Evolutionary conservation across 2,329 filamentous ascomycete species (phyloP).

Genomic region (Neonectria coccinea): DNA sequence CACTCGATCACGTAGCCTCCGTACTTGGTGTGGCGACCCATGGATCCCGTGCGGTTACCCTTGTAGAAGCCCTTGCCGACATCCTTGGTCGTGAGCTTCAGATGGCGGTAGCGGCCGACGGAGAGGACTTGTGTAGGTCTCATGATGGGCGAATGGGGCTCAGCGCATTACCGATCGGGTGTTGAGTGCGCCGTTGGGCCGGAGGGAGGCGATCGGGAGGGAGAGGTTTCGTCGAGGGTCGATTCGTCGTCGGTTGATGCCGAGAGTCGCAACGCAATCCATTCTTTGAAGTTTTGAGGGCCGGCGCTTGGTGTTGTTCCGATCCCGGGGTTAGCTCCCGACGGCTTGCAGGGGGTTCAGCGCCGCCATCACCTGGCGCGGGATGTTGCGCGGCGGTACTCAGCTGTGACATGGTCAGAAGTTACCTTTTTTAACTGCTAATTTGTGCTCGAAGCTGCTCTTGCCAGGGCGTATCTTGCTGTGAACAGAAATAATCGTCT

Average conservation of each 20-base stretch:
- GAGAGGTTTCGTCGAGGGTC: constrained; percentile 26
- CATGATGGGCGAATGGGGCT: constrained; percentile 59
- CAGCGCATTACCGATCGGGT: constrained; percentile 13
- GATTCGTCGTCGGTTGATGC: constrained; percentile 16
- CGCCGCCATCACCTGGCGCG: constrained; percentile 15
- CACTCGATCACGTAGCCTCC: constrained; percentile 89
- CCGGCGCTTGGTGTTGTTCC: constrained; percentile 47
- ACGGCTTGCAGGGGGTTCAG: constrained; percentile 35
- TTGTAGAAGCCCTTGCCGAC: constrained; percentile 97
- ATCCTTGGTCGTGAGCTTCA: constrained; percentile 90
- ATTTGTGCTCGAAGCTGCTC: constrained; percentile 8
- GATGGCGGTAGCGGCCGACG: constrained; percentile 76
- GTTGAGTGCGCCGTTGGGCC: constrained; percentile 15
- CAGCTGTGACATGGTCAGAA: constrained; percentile 17
- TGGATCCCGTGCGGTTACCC: constrained; percentile 88
- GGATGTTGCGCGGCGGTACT: constrained; percentile 17
- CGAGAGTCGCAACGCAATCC: constrained; percentile 22
- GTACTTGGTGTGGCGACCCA: constrained; percentile 85
- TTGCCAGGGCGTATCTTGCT: neutral
- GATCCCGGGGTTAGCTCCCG: constrained; percentile 43
- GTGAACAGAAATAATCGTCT: neutral
- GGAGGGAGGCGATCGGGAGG: constrained; percentile 14
- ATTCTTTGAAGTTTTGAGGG: constrained; percentile 41
- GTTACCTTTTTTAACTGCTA: neutral
- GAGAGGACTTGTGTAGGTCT: constrained; percentile 76